Conservation (phyloP, 768 basidiomycete species). For the Stropharia rugosoannulata region DNA sequence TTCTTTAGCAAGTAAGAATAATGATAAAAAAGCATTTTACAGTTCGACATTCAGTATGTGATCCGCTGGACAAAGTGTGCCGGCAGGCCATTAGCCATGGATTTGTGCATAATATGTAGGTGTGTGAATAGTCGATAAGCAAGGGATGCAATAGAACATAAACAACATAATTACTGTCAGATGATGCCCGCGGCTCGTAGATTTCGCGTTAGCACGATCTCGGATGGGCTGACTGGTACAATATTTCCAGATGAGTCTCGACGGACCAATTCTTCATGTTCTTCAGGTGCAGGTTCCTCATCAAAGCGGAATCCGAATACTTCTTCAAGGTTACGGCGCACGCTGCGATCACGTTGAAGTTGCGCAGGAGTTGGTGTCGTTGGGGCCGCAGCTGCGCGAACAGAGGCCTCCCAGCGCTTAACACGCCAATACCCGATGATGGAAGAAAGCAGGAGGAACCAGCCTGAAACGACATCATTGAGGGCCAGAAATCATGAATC, state of each 20-base stretch:
- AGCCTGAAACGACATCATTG: conserved; percentile 47
- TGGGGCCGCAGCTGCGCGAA: conserved; percentile 45
- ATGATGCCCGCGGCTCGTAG: conserved; percentile 55
- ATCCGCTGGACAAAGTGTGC: background rate
- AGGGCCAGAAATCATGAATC: background rate
- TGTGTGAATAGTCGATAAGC: background rate
- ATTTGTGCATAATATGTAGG: background rate
- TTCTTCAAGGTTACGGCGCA: conserved; percentile 49
- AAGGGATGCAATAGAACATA: background rate
- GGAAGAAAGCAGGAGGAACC: conserved; percentile 89
- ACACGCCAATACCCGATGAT: conserved; percentile 80
- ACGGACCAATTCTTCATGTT: conserved; percentile 10
- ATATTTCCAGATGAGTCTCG: conserved; percentile 24
- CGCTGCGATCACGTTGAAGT: conserved; percentile 47
- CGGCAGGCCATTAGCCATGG: background rate
- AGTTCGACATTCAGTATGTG: background rate
- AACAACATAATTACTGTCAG: conserved; percentile 22
- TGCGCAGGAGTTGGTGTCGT: conserved; percentile 38
- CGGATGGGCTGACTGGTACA: conserved; percentile 28
- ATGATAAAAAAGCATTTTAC: conserved; percentile 7
- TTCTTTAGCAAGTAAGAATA: conserved; percentile 6
- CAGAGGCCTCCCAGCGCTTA: conserved; percentile 79
- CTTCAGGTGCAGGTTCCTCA: conserved; percentile 22
- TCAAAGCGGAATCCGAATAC: conserved; percentile 49
- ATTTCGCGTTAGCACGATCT: conserved; percentile 47